Evolutionary conservation across 2,329 filamentous ascomycete genomes (phyloP).

Genomic region (Alternaria sp.): DNA sequence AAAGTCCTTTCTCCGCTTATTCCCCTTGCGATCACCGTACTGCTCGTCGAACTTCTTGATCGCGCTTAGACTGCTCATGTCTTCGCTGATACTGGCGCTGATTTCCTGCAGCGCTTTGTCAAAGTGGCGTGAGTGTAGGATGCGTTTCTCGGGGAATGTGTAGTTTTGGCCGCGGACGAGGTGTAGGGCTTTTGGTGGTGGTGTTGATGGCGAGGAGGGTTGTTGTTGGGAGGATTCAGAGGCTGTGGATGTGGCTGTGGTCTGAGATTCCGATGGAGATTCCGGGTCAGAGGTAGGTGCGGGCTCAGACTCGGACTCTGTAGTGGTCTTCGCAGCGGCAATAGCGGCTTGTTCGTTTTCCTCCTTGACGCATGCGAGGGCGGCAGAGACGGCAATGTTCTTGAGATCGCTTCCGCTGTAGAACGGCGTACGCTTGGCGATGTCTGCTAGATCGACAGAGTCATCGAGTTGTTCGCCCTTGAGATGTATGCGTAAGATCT

Average conservation of each 20-base stretch:
- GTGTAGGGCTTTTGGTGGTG: constrained; percentile 38
- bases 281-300: not conserved
- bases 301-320: not conserved
- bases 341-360: constrained; percentile 60
- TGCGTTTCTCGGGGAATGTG: constrained; percentile 71
- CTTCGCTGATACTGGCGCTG: constrained; percentile 88
- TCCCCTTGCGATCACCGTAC: constrained; percentile 80
- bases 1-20: constrained; percentile 65
- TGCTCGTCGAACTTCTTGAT: constrained; percentile 96
- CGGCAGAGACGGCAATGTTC: constrained; percentile 80
- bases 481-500: constrained; percentile 75
- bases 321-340: constrained; percentile 27
- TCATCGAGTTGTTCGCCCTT: constrained; percentile 68
- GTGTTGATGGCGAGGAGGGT: not conserved
- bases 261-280: not conserved
- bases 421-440: constrained; percentile 72
- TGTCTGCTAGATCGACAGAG: constrained; percentile 64
- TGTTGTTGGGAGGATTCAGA: constrained; percentile 8
- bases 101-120: constrained; percentile 87
- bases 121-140: constrained; percentile 74
- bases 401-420: constrained; percentile 87
- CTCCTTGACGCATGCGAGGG: constrained; percentile 78
- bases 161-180: constrained; percentile 50
- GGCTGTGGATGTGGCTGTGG: not conserved
- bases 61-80: constrained; percentile 84